Conservation (phyloP, 495 filamentous ascomycete species). For the Penicillium verhagenii region DNA sequence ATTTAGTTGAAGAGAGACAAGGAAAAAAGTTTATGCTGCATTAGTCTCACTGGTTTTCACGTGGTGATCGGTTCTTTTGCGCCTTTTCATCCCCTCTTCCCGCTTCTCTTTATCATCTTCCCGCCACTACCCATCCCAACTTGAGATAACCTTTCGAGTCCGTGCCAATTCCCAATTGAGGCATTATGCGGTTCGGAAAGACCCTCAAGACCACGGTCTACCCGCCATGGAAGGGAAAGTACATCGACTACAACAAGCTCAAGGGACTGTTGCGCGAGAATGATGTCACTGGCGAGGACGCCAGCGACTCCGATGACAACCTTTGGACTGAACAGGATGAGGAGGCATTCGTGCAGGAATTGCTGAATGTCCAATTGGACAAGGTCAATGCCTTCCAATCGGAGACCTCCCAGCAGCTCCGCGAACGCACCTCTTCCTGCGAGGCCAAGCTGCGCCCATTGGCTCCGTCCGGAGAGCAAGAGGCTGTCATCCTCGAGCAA, state of each 20-base stretch:
- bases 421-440: constrained; percentile 61
- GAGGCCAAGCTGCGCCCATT: constrained; percentile 52
- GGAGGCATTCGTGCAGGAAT: constrained; percentile 86
- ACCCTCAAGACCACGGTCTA: constrained; percentile 79
- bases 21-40: background rate
- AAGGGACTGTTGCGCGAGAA: constrained; percentile 81
- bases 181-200: constrained; percentile 88
- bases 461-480: constrained; percentile 30
- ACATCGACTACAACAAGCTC: constrained; percentile 92
- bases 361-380: constrained; percentile 90
- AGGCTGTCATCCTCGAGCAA: constrained; percentile 31
- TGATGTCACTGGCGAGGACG: constrained; percentile 49
- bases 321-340: constrained; percentile 96
- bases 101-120: background rate
- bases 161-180: constrained; percentile 1
- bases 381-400: constrained; percentile 91
- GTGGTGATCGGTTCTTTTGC: background rate
- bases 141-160: background rate
- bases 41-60: background rate
- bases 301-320: constrained; percentile 49
- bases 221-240: constrained; percentile 85
- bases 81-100: background rate
- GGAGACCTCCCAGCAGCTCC: constrained; percentile 67
- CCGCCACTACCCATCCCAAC: background rate
- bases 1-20: background rate